Evolutionary conservation across 345 rosid genomes (phyloP).

Genomic region (Pistacia integerrima): DNA sequence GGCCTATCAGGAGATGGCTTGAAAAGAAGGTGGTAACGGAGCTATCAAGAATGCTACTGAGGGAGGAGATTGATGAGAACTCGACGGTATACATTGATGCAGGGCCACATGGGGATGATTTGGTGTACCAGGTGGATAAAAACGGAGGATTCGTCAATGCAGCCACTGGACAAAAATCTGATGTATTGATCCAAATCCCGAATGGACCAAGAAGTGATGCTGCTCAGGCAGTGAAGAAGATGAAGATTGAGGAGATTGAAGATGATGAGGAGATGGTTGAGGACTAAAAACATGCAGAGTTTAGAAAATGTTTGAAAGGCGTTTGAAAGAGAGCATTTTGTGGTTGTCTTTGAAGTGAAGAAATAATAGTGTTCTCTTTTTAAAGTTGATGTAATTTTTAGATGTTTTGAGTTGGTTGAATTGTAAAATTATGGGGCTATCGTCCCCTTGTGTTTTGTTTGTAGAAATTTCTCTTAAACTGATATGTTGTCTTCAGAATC

Average conservation of each 20-base stretch:
- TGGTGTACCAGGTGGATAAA: constrained; percentile 63
- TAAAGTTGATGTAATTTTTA: too few species aligned
- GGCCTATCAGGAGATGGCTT: constrained; percentile 94
- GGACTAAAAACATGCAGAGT: constrained; percentile 10
- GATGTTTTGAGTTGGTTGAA: too few species aligned
- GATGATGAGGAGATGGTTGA: constrained; percentile 68
- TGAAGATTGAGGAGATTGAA: constrained; percentile 75
- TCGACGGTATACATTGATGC: constrained; percentile 81
- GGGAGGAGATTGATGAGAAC: constrained; percentile 88
- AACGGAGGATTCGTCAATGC: constrained; percentile 85
- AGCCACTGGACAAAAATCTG: constrained; percentile 65
- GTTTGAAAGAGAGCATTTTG: too few species aligned
- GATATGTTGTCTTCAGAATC: too few species aligned
- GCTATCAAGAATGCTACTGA: constrained; percentile 77
- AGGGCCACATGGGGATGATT: constrained; percentile 33
- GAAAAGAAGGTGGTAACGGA: constrained; percentile 92
- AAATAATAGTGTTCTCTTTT: too few species aligned
- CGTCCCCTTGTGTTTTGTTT: too few species aligned
- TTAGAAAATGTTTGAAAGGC: too few species aligned
- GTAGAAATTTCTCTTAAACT: too few species aligned
- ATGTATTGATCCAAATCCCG: constrained; percentile 63
- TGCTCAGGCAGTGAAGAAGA: constrained; percentile 85
- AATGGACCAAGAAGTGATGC: constrained; percentile 50
- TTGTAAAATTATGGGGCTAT: too few species aligned
- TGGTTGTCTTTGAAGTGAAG: too few species aligned